Base-by-base conservation (phyloP, 139 green algal species). In the Chlorella sp. region DNA sequence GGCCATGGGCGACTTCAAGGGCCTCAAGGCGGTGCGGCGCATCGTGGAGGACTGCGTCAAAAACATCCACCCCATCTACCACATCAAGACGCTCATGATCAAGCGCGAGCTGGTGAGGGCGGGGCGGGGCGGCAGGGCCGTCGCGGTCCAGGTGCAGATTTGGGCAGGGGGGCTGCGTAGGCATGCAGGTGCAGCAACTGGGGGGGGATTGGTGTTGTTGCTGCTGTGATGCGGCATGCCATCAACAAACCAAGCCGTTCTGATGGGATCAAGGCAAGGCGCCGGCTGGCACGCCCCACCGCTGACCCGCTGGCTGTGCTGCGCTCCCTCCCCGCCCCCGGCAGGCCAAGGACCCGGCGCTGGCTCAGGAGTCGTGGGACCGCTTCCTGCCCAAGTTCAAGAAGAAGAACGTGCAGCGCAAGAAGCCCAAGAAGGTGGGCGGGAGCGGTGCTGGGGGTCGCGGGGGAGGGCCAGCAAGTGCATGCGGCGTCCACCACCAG, bases 371-470 rank as follows among this genome's bases (percentile, higher is more conserved):
- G 82, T 98, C 96, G 85, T 99, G 97, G 97, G 95, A 99, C 41
- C 92, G 97, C 77, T 99, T 99, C 88, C 88, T 99, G 83, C 97
- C 97, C 65, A 99, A 98, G 74, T 99, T 99, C 92, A 99, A 98
- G 89, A 98, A 99, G 92, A 98, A 98, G 93, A 99, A 99, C 87
- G 96, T 99, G 14, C 91, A 98, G 91, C 89, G 93, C 22, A 93
- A 93, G 80, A 98, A 99, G 88, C 91, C 93, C 28, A 82, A 87
- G 75, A 94, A 95, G 84, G 84, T 92, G 34, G 69, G 82, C 26
- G 9, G 2, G 70, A 36, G 19, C 36, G 81, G 73, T 56, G 68
- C 64, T 7, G 32, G n/a, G n/a, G 64, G 13, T 13, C 64, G 32
- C 30, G 7, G 64, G 32, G 32, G 30, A 8, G 64, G n/a, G n/a